A percentile compares a stretch with the other conserved stretches of the same genome.
Conservation (phyloP, 2,329 filamentous ascomycete species). For the Coniochaeta ligniaria region DNA sequence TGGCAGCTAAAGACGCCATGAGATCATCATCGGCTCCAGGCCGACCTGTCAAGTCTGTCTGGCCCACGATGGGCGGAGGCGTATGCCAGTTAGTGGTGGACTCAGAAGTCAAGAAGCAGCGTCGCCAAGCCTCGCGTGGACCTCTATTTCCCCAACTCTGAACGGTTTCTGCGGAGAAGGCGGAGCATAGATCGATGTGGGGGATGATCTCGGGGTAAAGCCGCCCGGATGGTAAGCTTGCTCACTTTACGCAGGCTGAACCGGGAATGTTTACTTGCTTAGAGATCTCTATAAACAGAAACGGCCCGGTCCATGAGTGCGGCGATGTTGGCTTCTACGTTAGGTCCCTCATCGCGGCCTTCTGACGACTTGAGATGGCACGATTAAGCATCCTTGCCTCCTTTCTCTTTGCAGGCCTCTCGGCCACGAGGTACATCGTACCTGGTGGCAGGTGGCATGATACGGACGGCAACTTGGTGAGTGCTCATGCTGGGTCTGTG, state of each 20-base stretch:
- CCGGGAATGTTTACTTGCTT: not conserved
- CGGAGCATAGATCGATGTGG: not conserved
- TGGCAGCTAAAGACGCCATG: no score
- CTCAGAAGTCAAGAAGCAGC: no score
- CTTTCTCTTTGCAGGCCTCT: constrained; percentile 5
- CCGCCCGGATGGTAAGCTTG: not conserved
- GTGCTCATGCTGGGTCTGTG: constrained; percentile 53
- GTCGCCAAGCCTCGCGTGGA: not conserved
- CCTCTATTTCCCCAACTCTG: not conserved
- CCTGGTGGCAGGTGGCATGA: constrained; percentile 55
- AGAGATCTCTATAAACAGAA: not conserved
- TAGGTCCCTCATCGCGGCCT: not conserved
- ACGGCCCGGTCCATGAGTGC: not conserved
- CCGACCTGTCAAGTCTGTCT: no score
- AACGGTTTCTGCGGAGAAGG: not conserved
- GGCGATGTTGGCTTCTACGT: not conserved
- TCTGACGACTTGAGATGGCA: not conserved
- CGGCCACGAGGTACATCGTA: constrained; percentile 47
- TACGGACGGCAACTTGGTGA: constrained; percentile 51
- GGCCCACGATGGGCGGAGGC: no score
- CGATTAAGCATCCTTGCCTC: not conserved
- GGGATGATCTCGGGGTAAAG: not conserved
- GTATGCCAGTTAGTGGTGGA: no score
- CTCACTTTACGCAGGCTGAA: not conserved
- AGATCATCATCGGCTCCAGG: no score